Conservation (phyloP, 306 rosid species). For the Dryas alaskensis region DNA sequence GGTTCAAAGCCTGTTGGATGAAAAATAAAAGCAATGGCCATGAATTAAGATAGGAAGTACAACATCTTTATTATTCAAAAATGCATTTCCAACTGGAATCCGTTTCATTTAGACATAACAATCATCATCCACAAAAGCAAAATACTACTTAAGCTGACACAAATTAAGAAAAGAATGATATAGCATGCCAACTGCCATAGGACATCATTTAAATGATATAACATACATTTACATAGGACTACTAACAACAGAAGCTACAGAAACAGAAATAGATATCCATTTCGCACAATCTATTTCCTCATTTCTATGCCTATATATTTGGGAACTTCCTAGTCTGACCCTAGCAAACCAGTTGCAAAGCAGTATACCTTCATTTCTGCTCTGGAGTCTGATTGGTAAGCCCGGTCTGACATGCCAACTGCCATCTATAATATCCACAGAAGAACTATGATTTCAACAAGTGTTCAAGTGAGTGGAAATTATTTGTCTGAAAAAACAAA, state of each 20-base stretch:
- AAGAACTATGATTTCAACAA: conserved; percentile 26
- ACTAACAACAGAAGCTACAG: not conserved
- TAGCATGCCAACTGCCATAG: too few species aligned
- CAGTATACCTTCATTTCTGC: conserved; percentile 79
- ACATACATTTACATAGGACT: not conserved
- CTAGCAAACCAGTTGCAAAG: conserved; percentile 13
- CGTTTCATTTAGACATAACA: not conserved
- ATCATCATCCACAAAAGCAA: not conserved
- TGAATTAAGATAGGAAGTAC: not conserved
- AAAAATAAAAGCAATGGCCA: not conserved
- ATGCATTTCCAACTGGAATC: not conserved
- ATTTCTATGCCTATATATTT: not conserved
- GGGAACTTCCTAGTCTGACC: not conserved
- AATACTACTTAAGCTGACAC: too few species aligned
- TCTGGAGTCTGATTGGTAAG: conserved; percentile 67
- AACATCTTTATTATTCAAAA: not conserved
- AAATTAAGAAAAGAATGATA: too few species aligned
- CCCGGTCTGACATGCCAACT: conserved; percentile 78
- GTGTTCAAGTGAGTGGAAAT: conserved; percentile 16
- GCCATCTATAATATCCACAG: conserved; percentile 81
- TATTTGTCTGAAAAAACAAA: conserved; percentile 14
- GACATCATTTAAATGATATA: not conserved
- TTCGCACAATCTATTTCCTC: not conserved
- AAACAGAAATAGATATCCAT: not conserved
- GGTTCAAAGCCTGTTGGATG: conserved; percentile 66